phyloP scores from a whole-genome alignment of 192 early-diverging fungal species.

The Radiomyces spectabilis region DNA sequence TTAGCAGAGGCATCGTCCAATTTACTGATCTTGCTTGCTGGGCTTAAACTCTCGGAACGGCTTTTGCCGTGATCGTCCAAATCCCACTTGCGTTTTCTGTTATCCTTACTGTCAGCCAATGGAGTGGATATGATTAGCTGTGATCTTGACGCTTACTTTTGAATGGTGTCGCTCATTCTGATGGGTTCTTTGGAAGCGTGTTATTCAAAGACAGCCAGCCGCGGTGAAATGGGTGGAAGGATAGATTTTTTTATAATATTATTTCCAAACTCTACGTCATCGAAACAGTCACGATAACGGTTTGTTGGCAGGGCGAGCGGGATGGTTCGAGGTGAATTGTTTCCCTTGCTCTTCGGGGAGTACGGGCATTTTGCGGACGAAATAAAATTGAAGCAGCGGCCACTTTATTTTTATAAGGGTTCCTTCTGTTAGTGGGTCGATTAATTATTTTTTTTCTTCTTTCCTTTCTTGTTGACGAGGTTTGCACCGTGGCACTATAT shows the following conservation, averaged over 20 bases:
- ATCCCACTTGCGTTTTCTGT: conserved; percentile 37
- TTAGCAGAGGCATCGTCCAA: conserved; percentile 1
- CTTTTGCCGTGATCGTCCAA: conserved; percentile 32
- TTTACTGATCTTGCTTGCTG: conserved; percentile 5
- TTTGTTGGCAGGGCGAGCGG: too few species aligned
- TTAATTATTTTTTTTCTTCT: not conserved
- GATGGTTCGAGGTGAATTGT: too few species aligned
- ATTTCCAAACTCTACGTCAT: too few species aligned
- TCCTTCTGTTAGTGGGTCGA: not conserved
- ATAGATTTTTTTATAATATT: too few species aligned
- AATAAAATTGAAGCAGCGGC: not conserved
- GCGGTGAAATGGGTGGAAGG: not conserved
- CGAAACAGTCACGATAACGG: too few species aligned
- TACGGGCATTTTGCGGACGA: not conserved
- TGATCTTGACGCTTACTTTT: conserved; percentile 3
- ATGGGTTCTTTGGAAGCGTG: too few species aligned
- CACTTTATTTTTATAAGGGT: not conserved
- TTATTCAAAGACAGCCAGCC: too few species aligned
- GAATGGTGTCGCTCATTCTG: conserved; percentile 1
- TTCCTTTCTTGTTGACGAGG: not conserved
- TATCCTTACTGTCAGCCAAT: too few species aligned
- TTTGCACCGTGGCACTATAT: not conserved
- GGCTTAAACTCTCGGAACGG: conserved; percentile 3
- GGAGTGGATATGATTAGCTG: not conserved
- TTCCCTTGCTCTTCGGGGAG: not conserved